Conservation (phyloP, 371 early-diverging fungal genomes). For the Mucor irregularis region DNA sequence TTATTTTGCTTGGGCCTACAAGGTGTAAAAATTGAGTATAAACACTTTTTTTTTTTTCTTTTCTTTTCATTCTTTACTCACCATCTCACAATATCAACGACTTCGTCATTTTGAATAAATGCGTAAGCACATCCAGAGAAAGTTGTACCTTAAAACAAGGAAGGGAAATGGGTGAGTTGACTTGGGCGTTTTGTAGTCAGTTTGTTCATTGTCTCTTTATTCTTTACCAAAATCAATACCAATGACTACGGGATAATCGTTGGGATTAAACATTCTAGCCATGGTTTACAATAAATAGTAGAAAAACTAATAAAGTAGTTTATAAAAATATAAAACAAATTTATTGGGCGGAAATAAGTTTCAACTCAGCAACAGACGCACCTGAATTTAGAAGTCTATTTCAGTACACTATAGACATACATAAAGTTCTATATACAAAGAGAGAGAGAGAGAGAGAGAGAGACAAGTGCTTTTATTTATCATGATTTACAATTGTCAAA, state of each 20-base stretch:
- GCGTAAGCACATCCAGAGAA: slow-evolving; percentile 52
- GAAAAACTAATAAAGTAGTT: slow-evolving; percentile 6
- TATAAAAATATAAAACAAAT: no score
- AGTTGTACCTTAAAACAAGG: slow-evolving; percentile 42
- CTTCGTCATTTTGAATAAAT: slow-evolving; percentile 58
- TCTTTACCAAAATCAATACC: slow-evolving; percentile 52
- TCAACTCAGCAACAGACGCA: no score
- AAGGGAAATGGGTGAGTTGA: not conserved
- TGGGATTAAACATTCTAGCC: slow-evolving; percentile 35
- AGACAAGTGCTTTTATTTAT: no score
- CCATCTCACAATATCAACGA: slow-evolving; percentile 62
- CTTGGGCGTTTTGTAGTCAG: not conserved
- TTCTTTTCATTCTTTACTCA: slow-evolving; percentile 17
- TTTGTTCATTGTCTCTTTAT: not conserved
- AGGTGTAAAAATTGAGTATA: not conserved
- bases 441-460: no score
- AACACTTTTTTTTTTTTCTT: not conserved
- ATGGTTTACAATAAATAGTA: slow-evolving; percentile 5
- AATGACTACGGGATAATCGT: slow-evolving; percentile 48
- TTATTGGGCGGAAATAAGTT: no score
- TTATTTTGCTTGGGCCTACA: slow-evolving; percentile 60
- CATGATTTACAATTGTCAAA: no score
- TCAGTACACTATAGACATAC: no score
- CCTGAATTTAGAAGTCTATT: no score
- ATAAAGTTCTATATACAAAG: no score